Percentiles rank a stretch among this genome's conserved stretches.
Conservation (phyloP, 1,284 basidiomycete species). For the Ganoderma sinense region DNA sequence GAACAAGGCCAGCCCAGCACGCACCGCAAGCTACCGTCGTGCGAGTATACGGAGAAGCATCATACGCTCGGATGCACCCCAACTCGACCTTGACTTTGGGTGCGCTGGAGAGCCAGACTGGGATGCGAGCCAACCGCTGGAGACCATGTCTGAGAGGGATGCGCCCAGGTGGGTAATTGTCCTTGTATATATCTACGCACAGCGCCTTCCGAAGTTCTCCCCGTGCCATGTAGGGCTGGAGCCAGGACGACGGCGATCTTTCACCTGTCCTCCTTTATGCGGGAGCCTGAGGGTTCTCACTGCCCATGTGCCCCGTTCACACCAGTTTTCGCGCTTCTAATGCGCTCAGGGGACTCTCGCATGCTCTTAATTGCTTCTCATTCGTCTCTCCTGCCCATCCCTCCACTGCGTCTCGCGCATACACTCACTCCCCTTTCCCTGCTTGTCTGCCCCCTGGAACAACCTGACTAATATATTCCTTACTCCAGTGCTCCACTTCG, state of each 20-base stretch:
- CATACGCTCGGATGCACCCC: constrained; percentile 17
- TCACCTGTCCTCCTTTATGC: not conserved
- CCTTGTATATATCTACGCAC: not conserved
- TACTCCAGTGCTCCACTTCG: not conserved
- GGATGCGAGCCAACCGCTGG: not conserved
- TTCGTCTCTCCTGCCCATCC: constrained; percentile 3
- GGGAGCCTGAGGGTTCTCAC: not conserved
- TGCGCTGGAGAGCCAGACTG: constrained; percentile 4
- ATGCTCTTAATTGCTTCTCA: constrained; percentile 1
- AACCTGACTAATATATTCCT: not conserved
- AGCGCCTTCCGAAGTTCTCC: constrained; percentile 5
- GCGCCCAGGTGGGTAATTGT: constrained; percentile 12
- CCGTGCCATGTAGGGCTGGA: not conserved
- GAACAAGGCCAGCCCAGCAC: constrained; percentile 26
- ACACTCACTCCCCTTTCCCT: not conserved
- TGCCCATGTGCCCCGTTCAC: constrained; percentile 25
- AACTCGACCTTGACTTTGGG: constrained; percentile 12
- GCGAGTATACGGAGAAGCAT: constrained; percentile 20
- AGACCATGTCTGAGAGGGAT: constrained; percentile 3
- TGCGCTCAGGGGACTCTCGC: constrained; percentile 4
- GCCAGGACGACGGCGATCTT: constrained; percentile 7
- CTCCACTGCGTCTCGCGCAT: constrained; percentile 12
- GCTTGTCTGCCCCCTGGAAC: not conserved
- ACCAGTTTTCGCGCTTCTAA: constrained; percentile 9
- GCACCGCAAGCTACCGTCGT: constrained; percentile 22